A percentile compares a stretch with the other conserved stretches of the same genome.
These are phyloP conservation scores for Artomyces pyxidatus DNA, from an alignment of 768 basidiomycete species.

Conservation along the genomic window DNA sequence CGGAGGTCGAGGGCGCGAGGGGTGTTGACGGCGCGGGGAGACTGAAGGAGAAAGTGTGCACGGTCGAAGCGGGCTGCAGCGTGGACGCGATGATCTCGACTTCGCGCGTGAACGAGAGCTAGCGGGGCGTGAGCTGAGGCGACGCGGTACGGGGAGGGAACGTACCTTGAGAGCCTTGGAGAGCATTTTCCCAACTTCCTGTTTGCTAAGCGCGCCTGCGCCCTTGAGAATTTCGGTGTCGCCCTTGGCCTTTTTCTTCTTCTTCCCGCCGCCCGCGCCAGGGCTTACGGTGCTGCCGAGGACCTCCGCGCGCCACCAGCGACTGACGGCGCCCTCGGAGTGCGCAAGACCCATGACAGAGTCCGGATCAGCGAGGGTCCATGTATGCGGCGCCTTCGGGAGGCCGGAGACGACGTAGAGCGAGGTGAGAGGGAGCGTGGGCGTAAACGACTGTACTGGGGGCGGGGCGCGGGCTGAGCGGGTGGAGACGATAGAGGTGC, in stretches of 20 bases:
- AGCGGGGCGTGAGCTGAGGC: not conserved
- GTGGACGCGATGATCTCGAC: constrained; percentile 95
- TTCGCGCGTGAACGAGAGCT: constrained; percentile 89
- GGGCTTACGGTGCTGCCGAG: constrained; percentile 83
- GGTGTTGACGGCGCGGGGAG: constrained; percentile 72
- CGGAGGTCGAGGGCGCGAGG: constrained; percentile 63
- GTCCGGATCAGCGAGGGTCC: constrained; percentile 84
- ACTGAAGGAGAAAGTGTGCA: constrained; percentile 87
- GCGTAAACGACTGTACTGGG: constrained; percentile 51
- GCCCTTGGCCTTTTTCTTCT: constrained; percentile 58
- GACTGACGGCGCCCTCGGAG: constrained; percentile 73
- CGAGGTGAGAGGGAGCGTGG: constrained; percentile 70
- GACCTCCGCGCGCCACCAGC: constrained; percentile 90
- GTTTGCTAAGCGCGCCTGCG: constrained; percentile 73
- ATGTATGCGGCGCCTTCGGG: constrained; percentile 82
- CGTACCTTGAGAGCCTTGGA: constrained; percentile 83
- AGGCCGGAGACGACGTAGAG: constrained; percentile 86
- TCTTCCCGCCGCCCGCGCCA: constrained; percentile 65
- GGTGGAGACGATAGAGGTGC: constrained; percentile 73
- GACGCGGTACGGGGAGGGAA: constrained; percentile 1
- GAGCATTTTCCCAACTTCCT: constrained; percentile 85
- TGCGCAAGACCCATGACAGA: constrained; percentile 77
- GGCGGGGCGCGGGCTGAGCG: constrained; percentile 53
- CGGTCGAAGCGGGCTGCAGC: constrained; percentile 85
- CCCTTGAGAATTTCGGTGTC: constrained; percentile 63